Evolutionary conservation across 371 early-diverging fungal genomes (phyloP), one percentile per base, ranked within the genome.

Genomic region (Rozella allomycis): DNA sequence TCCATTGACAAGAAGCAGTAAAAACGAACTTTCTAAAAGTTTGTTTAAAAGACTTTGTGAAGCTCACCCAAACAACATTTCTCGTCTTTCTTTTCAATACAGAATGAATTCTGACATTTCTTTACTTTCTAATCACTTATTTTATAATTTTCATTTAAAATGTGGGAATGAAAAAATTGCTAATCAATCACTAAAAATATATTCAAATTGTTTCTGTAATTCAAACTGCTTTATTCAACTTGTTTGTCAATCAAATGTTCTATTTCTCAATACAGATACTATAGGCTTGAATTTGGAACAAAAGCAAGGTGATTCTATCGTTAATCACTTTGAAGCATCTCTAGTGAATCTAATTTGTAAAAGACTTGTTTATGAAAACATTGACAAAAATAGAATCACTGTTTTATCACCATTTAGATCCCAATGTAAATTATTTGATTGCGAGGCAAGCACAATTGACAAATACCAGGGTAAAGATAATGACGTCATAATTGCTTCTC

Each of bases 41-140:
- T 50, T 91, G 28, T 93, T 93, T 47, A 60, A 71, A 30, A 49
- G 56, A 1, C 55, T 91, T 1, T 71, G 76, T 1, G 74, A 84
- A 40, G 69, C 66, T 4, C 74, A 85, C 38, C 86, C 88, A 0
- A 56, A 64, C 18, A 57, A 86, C 0, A 65, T 85, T 6, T 67
- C 60, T 8, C 58, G 52, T n/a, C 55, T 98, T 16, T 63, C 68
- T 34, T 62, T 68, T 30, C 98, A 98, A 48, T 98, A 97, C 41
- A 72, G 98, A 18, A 97, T 98, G 98, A 78, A 78, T 41, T 41
- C 54, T 17, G 84, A 82, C 19, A 82, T 98, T 20, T 88, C 93
- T 87, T 46, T 53, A 4, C 45, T 98, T 4, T 62, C 80, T 12
- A 98, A 97, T 46, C 38, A 47, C 2, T 44, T 94, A 2, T 69